Evolutionary conservation across 2,329 filamentous ascomycete genomes (phyloP), one percentile per base, ranked within the genome.

Genomic region (Penicillium crustosum): DNA sequence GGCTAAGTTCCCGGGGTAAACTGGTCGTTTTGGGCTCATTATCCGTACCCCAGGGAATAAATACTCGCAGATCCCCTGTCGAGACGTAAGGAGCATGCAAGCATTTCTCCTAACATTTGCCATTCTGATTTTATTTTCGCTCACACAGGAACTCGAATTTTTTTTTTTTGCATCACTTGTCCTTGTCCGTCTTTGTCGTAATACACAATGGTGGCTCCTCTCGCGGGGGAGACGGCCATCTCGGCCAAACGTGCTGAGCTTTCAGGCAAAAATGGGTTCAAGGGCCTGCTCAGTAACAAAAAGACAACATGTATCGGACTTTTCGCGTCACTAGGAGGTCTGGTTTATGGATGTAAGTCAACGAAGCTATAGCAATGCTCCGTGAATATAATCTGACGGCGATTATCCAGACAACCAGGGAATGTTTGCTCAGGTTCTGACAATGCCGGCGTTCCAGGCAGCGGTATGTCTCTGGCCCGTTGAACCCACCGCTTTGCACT

Each of bases 391-490:
- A 39, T 9, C 42, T 58, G 12, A 62, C 27, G 6, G 13, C 4
- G 1, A 19, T 38, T 8, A n/a, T 29, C 2, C 29, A 72, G 69
- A 90, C 75, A 90, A 91, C 68, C 87, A 90, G 70, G 89, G 89
- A 64, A 87, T 90, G 75, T 90, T 90, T 75, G 85, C 84, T n/a
- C 88, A 89, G 25, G 84, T 92, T 23, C 66, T 85, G 54, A 79
- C 77, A 23, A 82, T 82, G 79, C 67, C 70, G 5, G 75, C 77
- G 1, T 82, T 82, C 60, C 73, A 75, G 41, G 59, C 70, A 44
- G 73, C 81, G 41, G 81, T 81, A 73, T 74, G 77, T 51, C 60
- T 67, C 36, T 74, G 73, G 64, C 3, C 47, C 6, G 33, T 43
- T 47, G 36, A 45, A 41, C 33, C 1, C 12, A n/a, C 33, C 43